Base-by-base conservation (phyloP, 2,329 filamentous ascomycete genomes). In the Pseudogymnoascus verrucosus region DNA sequence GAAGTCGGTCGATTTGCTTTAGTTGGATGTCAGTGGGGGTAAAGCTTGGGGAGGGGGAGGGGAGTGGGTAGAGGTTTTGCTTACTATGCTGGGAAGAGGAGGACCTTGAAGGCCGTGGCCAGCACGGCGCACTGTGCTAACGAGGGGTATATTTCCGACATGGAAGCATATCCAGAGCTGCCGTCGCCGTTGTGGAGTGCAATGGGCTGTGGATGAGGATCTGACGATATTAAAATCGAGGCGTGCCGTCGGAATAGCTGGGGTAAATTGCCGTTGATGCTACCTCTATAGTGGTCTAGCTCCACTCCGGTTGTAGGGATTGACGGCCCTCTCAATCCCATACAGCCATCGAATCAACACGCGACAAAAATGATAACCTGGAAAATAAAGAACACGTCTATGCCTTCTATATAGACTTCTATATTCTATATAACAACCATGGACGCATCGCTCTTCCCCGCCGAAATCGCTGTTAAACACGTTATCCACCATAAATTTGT, bases 1-100 rank as follows among this genome's bases (percentile, higher is more conserved):
- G 72, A 99, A 99, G 76, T 99, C 95, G 70, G 95, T 99, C 5
- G 95, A 99, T 82, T 96, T 97, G 81, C 93, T 97, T 76, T 64
- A 68, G 65, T 63, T 28, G 60, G 39, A 31, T 21, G 40, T 66
- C 57, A 60, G 64, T 21, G 39, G 39, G 39, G 39, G 39, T 19
- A 42, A 5, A 42, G 39, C 39, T 42, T 42, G 16, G 39, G 16
- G 16, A 10, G n/a, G 40, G 3, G n/a, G 37, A 5, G 12, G 36
- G 12, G 36, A 40, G 37, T 40, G 37, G n/a, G 37, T 40, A 40
- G n/a, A 19, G n/a, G 14, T 16, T 42, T 11, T 42, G 16, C 40
- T 74, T 82, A 96, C 93, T 98, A 98, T 69, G 93, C 90, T 31
- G 93, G 93, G 77, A 96, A 95, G 64, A 98, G 82, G 65, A 98